A percentile compares a stretch with the other conserved stretches of the same genome.
Conservation (phyloP, 1,284 basidiomycete species). For the Blastosporella zonata region DNA sequence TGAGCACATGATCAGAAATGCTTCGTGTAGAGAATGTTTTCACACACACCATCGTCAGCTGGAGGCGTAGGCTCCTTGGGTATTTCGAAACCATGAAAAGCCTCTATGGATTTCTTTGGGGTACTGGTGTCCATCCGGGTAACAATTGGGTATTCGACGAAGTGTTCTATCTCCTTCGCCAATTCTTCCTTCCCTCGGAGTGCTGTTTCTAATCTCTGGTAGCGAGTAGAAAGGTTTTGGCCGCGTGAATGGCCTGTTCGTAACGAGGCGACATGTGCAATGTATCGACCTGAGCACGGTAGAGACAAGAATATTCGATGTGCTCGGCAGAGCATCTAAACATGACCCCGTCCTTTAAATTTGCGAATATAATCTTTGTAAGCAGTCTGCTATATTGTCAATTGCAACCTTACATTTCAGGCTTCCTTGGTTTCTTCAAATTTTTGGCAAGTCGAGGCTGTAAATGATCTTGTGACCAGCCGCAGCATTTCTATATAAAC, state of each 20-base stretch:
- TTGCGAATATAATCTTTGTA: not conserved
- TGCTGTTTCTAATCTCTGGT: conserved; percentile 51
- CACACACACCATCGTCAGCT: conserved; percentile 58
- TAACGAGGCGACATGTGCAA: conserved; percentile 10
- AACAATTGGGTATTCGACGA: conserved; percentile 1
- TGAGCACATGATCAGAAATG: conserved; percentile 26
- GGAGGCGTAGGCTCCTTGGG: conserved; percentile 61
- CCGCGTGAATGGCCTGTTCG: conserved; percentile 23
- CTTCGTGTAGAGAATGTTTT: conserved; percentile 1
- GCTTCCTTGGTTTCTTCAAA: not conserved
- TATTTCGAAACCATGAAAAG: conserved; percentile 55
- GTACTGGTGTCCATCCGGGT: not conserved
- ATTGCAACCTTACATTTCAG: no score
- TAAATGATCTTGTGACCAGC: not conserved
- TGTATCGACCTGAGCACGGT: conserved; percentile 2
- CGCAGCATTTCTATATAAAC: not conserved
- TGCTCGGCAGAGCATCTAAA: conserved; percentile 18
- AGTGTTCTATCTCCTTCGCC: conserved; percentile 27
- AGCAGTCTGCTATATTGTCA: not conserved
- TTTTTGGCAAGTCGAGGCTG: not conserved
- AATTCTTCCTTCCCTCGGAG: conserved; percentile 44
- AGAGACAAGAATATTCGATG: conserved; percentile 11
- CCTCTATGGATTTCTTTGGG: conserved; percentile 22
- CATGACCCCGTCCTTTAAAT: conserved; percentile 17
- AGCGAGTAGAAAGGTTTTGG: conserved; percentile 45